Base-by-base conservation (phyloP, 2,329 filamentous ascomycete species). In the Xylaria sp. region DNA sequence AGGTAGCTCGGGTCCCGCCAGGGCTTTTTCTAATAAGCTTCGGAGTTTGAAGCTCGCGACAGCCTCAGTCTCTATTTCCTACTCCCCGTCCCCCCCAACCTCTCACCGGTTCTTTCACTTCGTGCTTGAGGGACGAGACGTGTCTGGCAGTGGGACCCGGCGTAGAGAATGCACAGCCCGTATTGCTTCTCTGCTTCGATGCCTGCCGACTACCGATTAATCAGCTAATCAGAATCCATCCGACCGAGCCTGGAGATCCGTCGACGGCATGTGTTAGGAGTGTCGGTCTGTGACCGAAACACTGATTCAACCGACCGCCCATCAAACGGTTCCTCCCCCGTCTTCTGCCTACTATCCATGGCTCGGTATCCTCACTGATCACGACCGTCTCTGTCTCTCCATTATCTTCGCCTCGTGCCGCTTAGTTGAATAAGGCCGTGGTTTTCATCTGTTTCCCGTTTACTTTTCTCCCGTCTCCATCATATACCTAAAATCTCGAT, bases 351-450 rank as follows among this genome's bases (percentile, higher is more conserved):
- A 23, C 46, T n/a, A n/a, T 43, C 34, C 32, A 60, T 62, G 58
- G 63, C 41, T 60, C 56, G 60, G 56, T 23, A 62, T 65, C 32
- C 67, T 68, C 65, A 60, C 70, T 66, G 60, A 68, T 65, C 59
- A 63, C 65, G 63, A 60, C 65, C 30, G 25, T 56, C 65, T 68
- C 28, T 67, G 63, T 69, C 67, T 64, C 56, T 62, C 45, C 52
- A 18, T 67, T 67, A 43, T 57, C 63, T 72, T 65, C 58, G 48
- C 46, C 58, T 62, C 23, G 60, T 68, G 60, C 60, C 63, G 41
- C 18, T 70, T 70, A 63, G 10, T 62, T 66, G 56, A 39, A 52
- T 28, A 43, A 45, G 63, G 34, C 45, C 62, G 23, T 61, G 2
- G 55, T 63, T 43, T 46, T 57, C 60, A 48, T 65, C 52, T n/a